Evolutionary conservation across 179 eudicot genomes (phyloP), one percentile per base, ranked within the genome.

Genomic region (Silene noctiflora): DNA sequence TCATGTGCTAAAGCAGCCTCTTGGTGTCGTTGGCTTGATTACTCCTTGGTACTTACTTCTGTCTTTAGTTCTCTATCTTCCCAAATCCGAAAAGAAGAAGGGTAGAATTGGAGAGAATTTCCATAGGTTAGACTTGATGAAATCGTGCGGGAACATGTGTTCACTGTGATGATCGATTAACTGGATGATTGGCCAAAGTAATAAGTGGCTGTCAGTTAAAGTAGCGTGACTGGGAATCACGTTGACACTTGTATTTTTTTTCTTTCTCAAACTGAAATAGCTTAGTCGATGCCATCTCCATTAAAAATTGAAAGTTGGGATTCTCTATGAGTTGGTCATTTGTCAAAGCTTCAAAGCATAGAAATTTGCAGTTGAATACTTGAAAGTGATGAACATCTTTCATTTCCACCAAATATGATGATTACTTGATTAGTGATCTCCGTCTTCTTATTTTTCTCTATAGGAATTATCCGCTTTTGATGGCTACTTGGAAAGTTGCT

Each of bases 401-500:
- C 55, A 35, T 31, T 14, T 21, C 29, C 51, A 27, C 27, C 66
- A 27, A 53, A 53, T 25, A 48, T n/a, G 29, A 61, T 65, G 48
- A 24, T 22, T 59, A 27, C 1, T 62, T 65, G 48, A 24, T 22
- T 59, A 27, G 3, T 62, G 35, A 29, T 53, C 67, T 77, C 33
- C 44, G 24, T 46, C 14, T 22, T 72, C 27, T 75, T 65, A 25
- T 76, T 16, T 67, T 24, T 77, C 48, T 42, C 48, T 78, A 81
- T 73, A 94, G 99, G 99, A 96, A 96, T 78, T 96, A 96, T 78
- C 99, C 99, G 59, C 84, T 96, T 72, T 78, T 96, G 78, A 91
- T 96, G 96, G 97, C 97, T 71, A 89, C 99, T 29, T 96, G 99
- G 99, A 96, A 96, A 88, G 99, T 96, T 83, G 99, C 99, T 80